These are phyloP conservation scores for Yarrowia galli DNA, from an alignment of 1,139 yeast species.

Conservation along the genomic window DNA sequence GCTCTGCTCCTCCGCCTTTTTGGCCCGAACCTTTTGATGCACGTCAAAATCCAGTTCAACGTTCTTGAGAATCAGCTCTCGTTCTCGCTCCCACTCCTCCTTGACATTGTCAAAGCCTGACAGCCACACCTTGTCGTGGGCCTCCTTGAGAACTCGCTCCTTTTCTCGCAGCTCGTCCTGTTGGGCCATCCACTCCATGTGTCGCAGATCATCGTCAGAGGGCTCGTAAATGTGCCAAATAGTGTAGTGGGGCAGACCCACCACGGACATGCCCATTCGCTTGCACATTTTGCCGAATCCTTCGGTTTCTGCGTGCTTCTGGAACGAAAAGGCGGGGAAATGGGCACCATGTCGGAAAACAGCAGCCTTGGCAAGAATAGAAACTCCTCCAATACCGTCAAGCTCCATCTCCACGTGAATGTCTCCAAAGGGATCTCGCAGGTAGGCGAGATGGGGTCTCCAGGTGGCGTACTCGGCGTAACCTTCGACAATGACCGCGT, in stretches of 20 bases:
- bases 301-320: conserved; percentile 92
- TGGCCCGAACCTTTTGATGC: conserved; percentile 38
- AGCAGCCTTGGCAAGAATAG: conserved; percentile 77
- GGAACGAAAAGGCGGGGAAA: conserved; percentile 89
- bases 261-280: conserved; percentile 80
- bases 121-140: conserved; percentile 77
- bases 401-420: conserved; percentile 86
- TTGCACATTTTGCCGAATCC: conserved; percentile 88
- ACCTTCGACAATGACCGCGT: conserved; percentile 90
- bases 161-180: conserved; percentile 79
- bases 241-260: conserved; percentile 87
- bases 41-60: conserved; percentile 59
- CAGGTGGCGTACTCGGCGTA: conserved; percentile 92
- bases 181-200: conserved; percentile 97
- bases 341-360: conserved; percentile 84
- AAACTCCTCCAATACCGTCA: conserved; percentile 93
- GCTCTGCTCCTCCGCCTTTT: conserved; percentile 30
- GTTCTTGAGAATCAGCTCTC: conserved; percentile 70
- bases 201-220: conserved; percentile 82
- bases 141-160: conserved; percentile 69
- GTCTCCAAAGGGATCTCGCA: conserved; percentile 86
- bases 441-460: conserved; percentile 89
- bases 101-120: conserved; percentile 78
- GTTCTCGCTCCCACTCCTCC: conserved; percentile 71
- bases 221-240: conserved; percentile 95